Base-by-base conservation (phyloP, 768 basidiomycete genomes). In the Termitomyces sp. region DNA sequence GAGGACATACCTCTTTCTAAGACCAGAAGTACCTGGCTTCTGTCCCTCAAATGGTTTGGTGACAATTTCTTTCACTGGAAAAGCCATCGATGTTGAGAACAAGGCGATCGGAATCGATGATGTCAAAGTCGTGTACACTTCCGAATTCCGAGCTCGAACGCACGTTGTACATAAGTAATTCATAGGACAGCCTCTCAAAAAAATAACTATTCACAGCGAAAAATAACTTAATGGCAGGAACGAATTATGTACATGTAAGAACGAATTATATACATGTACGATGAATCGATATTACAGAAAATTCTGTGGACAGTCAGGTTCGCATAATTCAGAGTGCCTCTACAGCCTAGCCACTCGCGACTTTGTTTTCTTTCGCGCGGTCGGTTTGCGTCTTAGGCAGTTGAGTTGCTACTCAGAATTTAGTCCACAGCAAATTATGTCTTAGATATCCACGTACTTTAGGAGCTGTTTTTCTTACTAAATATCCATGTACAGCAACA, bases 11-110 rank as follows among this genome's bases (percentile, higher is more conserved):
- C 95, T 86, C 82, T 98, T 98, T 70, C 97, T 85, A 51, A 98
- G 86, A 66, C 97, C 97, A 65, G 97, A 98, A 11, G 97, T 98
- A 62, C 97, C 97, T 29, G 97, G 97, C 75, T 96, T 98, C 78
- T 96, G 94, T 67, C 92, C 95, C 4, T 94, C 91, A 72, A 86
- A 96, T 25, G 94, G 89, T 72, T 88, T 94, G 3, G 95, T 97
- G 34, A 79, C 58, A 56, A 97, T 81, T 66, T 89, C 86, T 75
- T 89, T 83, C 71, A 89, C 74, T 66, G 69, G 61, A 69, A 75
- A 78, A 51, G 80, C 72, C 82, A 83, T 85, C 57, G 66, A 62
- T 67, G 51, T 34, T 42, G 38, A 4, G 45, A 56, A 9, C 46
- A 32, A 48, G 52, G 25, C 36, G 55, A 61, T 36, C 37, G 6